phyloP scores from a whole-genome alignment of 495 filamentous ascomycete species.

The Clohesyomyces aquaticus region DNA sequence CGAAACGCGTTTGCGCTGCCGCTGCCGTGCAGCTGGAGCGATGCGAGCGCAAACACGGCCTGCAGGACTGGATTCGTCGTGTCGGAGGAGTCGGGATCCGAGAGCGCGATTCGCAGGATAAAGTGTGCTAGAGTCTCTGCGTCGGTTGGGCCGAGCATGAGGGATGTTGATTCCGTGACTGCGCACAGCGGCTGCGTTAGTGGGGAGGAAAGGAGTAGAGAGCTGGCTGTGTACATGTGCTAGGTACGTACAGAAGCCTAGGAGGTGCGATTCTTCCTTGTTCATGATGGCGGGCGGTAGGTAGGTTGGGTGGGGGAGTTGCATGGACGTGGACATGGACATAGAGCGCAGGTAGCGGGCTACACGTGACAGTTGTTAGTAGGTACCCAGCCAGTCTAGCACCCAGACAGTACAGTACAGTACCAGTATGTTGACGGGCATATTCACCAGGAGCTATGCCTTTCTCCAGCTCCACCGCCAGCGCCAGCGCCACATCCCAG shows the following conservation, averaged over 20 bases:
- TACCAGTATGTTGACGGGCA: slow-evolving; percentile 19
- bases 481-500: slow-evolving; percentile 33
- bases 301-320: slow-evolving; percentile 31
- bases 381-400: too few relatives aligned
- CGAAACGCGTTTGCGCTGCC: slow-evolving; percentile 35
- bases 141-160: slow-evolving; percentile 36
- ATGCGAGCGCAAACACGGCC: slow-evolving; percentile 37
- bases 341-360: slow-evolving; percentile 32
- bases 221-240: too few relatives aligned
- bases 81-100: slow-evolving; percentile 37
- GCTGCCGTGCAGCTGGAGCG: slow-evolving; percentile 35
- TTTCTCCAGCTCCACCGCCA: slow-evolving; percentile 30
- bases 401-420: slow-evolving; percentile 26
- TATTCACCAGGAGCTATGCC: slow-evolving; percentile 24
- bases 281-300: slow-evolving; percentile 24
- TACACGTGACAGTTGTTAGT: slow-evolving; percentile 23
- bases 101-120: slow-evolving; percentile 37
- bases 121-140: slow-evolving; percentile 35
- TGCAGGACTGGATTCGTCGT: slow-evolving; percentile 34
- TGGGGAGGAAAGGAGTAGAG: slow-evolving; percentile 15
- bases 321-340: too few relatives aligned
- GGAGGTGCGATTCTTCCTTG: slow-evolving; percentile 33
- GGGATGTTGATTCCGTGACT: slow-evolving; percentile 41
- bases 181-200: slow-evolving; percentile 23
- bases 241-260: slow-evolving; percentile 34